A percentile compares a stretch with the other conserved stretches of the same genome.
Conservation (phyloP, 2,329 filamentous ascomycete species). For the Colletotrichum cereale region DNA sequence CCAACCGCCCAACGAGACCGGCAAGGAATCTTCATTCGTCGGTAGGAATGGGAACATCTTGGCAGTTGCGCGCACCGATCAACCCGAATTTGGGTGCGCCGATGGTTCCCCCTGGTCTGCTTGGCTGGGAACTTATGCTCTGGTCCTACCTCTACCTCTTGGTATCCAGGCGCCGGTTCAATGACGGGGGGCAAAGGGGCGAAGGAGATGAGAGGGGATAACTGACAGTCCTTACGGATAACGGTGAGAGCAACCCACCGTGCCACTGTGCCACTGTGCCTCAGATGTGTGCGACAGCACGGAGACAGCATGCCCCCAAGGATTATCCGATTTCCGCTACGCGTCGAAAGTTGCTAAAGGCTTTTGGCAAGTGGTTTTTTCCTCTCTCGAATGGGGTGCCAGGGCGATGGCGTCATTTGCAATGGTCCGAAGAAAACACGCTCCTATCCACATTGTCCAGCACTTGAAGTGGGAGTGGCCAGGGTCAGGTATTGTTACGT, state of each 20-base stretch:
- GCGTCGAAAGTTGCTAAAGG: background rate
- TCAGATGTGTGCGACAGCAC: background rate
- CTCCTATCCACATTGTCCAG: background rate
- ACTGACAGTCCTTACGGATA: background rate
- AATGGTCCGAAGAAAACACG: background rate
- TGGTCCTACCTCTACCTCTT: constrained; percentile 20
- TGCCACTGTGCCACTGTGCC: background rate
- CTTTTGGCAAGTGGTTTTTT: background rate
- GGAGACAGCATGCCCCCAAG: background rate
- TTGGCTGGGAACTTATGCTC: constrained; percentile 29
- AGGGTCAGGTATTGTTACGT: background rate
- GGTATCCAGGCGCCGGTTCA: background rate
- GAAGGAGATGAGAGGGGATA: background rate
- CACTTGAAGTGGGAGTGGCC: constrained; percentile 4
- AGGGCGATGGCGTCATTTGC: constrained; percentile 15
- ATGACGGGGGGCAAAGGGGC: background rate
- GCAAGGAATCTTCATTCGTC: constrained; percentile 22
- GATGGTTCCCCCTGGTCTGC: background rate
- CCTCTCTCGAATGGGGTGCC: background rate
- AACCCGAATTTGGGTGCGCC: constrained; percentile 10
- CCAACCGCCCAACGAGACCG: background rate
- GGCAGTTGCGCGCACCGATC: constrained; percentile 18
- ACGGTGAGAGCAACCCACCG: background rate
- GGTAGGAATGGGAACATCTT: background rate
- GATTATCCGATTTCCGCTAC: background rate